Evolutionary conservation across 2,329 filamentous ascomycete genomes (phyloP).

Genomic region (Claviceps citrina): DNA sequence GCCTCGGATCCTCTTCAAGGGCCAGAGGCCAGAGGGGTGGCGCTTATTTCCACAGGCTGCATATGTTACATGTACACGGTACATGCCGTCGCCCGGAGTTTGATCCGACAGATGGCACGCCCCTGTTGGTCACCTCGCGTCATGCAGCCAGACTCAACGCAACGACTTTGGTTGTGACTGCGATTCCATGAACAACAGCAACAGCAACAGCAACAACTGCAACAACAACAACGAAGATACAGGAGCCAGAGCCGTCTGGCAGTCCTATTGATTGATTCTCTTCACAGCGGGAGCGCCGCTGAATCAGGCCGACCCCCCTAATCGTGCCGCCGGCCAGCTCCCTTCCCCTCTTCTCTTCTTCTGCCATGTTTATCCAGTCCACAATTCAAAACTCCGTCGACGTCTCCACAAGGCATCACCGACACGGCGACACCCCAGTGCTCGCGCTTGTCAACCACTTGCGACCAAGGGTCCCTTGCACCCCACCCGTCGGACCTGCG

Average conservation of each 20-base stretch:
- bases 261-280: too few species aligned
- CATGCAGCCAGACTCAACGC: not conserved
- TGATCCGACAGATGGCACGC: not conserved
- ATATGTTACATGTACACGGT: not conserved
- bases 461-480: not conserved
- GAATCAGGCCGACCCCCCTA: not conserved
- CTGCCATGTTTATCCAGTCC: not conserved
- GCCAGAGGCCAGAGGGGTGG: not conserved
- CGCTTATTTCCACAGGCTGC: not conserved
- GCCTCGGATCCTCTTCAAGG: not conserved
- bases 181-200: not conserved
- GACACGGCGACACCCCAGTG: not conserved
- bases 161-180: not conserved
- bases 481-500: too few species aligned
- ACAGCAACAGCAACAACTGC: too few species aligned
- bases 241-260: not conserved
- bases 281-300: too few species aligned
- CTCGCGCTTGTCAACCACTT: not conserved
- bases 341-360: not conserved
- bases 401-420: not conserved
- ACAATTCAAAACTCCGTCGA: conserved; percentile 1
- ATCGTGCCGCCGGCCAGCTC: too few species aligned
- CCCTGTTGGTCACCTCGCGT: not conserved
- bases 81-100: not conserved
- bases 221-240: too few species aligned